A percentile compares a stretch with the other conserved stretches of the same genome.
phyloP scores from a whole-genome alignment of 2,329 filamentous ascomycete species.

The Neobulgaria alba region DNA sequence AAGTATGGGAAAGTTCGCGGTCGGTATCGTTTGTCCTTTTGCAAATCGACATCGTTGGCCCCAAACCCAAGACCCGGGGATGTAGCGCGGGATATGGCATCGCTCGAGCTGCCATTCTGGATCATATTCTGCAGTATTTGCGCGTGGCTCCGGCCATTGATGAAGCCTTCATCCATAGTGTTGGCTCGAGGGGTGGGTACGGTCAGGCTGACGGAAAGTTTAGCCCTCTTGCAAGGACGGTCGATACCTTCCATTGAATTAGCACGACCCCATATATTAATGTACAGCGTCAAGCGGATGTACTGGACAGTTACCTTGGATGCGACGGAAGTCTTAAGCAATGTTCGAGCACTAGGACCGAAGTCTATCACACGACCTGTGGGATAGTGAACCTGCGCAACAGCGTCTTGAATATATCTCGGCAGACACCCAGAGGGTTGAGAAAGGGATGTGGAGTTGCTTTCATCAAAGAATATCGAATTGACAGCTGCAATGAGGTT shows the following conservation, averaged over 20 bases:
- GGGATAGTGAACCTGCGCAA: slow-evolving; percentile 5
- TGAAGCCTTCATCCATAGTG: slow-evolving; percentile 9
- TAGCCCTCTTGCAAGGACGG: slow-evolving; percentile 9
- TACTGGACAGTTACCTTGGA: slow-evolving; percentile 8
- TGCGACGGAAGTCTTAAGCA: slow-evolving; percentile 7
- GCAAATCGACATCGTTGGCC: slow-evolving; percentile 39
- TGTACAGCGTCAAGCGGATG: slow-evolving; percentile 6
- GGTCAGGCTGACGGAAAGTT: slow-evolving; percentile 6
- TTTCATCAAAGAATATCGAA: slow-evolving; percentile 3
- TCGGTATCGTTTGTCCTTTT: slow-evolving; percentile 57
- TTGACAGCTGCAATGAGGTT: not conserved
- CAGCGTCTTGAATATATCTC: slow-evolving; percentile 6
- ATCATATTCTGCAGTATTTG: slow-evolving; percentile 22
- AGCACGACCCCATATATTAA: slow-evolving; percentile 4
- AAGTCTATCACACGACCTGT: slow-evolving; percentile 11
- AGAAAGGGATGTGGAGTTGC: slow-evolving; percentile 1
- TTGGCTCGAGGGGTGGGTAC: slow-evolving; percentile 2
- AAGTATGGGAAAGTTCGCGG: slow-evolving; percentile 93
- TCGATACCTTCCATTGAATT: slow-evolving; percentile 8
- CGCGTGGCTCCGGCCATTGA: slow-evolving; percentile 24
- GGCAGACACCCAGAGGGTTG: slow-evolving; percentile 1
- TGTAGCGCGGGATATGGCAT: slow-evolving; percentile 76
- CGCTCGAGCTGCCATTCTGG: slow-evolving; percentile 32
- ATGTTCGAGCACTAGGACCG: slow-evolving; percentile 3
- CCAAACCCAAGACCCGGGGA: slow-evolving; percentile 62